phyloP scores from a whole-genome alignment of 441 rosid genomes.

The Hypseocharis bilobata region DNA sequence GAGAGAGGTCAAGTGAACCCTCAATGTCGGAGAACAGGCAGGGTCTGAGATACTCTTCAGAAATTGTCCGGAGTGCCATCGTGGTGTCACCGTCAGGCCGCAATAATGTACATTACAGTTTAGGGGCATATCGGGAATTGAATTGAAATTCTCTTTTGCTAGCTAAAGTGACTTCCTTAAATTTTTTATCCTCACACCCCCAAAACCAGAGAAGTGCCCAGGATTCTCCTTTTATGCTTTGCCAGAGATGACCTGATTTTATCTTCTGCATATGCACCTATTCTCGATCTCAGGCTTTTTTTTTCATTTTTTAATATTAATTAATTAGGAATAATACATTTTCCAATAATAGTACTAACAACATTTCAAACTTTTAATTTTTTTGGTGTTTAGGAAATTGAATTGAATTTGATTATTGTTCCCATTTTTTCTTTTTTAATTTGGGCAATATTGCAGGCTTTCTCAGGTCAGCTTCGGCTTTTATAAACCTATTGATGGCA shows the following conservation, averaged over 20 bases:
- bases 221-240: conserved; percentile 23
- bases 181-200: conserved; percentile 11
- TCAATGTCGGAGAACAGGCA: conserved; percentile 38
- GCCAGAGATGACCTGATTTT: not conserved
- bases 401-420: too few relatives aligned
- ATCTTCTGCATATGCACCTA: conserved; percentile 6
- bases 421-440: too few relatives aligned
- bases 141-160: too few relatives aligned
- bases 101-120: not conserved
- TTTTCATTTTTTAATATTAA: not conserved
- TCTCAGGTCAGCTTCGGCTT: conserved; percentile 88
- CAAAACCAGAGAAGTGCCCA: conserved; percentile 17
- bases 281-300: conserved; percentile 22
- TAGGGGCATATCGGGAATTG: not conserved
- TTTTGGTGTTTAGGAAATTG: too few relatives aligned
- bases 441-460: too few relatives aligned
- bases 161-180: conserved; percentile 14
- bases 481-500: conserved; percentile 60
- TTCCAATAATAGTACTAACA: too few relatives aligned
- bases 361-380: too few relatives aligned
- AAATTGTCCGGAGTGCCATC: conserved; percentile 36
- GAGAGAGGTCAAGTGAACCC: too few relatives aligned
- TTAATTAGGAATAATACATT: too few relatives aligned
- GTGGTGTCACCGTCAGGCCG: conserved; percentile 31
- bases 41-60: conserved; percentile 24